Evolutionary conservation across 1,284 basidiomycete species (phyloP).

Genomic region (Tylopilus orsonianus): DNA sequence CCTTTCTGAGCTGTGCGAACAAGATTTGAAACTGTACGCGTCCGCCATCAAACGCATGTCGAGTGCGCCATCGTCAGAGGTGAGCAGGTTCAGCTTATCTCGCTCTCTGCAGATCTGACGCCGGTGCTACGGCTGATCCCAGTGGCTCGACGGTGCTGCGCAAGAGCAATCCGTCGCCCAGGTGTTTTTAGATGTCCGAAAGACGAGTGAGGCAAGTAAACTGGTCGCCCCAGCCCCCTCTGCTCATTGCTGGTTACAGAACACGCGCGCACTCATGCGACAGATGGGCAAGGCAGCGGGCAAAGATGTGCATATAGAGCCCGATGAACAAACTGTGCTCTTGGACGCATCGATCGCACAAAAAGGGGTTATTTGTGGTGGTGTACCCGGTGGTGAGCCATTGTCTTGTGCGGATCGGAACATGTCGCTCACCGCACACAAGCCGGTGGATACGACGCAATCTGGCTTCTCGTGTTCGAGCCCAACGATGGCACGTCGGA

Average conservation of each 20-base stretch:
- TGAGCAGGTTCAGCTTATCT: constrained; percentile 24
- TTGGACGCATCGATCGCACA: constrained; percentile 78
- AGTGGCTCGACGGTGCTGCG: constrained; percentile 24
- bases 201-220: constrained; percentile 53
- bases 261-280: constrained; percentile 81
- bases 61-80: constrained; percentile 57
- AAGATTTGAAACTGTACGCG: constrained; percentile 50
- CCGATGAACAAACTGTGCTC: constrained; percentile 84
- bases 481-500: constrained; percentile 46
- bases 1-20: constrained; percentile 48
- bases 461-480: constrained; percentile 87
- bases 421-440: constrained; percentile 32
- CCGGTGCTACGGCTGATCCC: neutral
- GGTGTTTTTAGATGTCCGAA: constrained; percentile 56
- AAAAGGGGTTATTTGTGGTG: constrained; percentile 88
- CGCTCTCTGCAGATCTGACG: neutral
- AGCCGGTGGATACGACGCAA: constrained; percentile 97
- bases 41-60: constrained; percentile 61
- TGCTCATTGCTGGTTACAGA: constrained; percentile 39
- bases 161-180: constrained; percentile 25
- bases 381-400: constrained; percentile 87
- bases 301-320: constrained; percentile 82
- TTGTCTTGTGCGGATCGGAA: neutral
- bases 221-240: neutral
- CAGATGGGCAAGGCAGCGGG: constrained; percentile 79